Percentiles rank a stretch among this genome's conserved stretches.
Conservation (phyloP, 176 grass and related monocot genomes). For the Rhynchospora tenuis region DNA sequence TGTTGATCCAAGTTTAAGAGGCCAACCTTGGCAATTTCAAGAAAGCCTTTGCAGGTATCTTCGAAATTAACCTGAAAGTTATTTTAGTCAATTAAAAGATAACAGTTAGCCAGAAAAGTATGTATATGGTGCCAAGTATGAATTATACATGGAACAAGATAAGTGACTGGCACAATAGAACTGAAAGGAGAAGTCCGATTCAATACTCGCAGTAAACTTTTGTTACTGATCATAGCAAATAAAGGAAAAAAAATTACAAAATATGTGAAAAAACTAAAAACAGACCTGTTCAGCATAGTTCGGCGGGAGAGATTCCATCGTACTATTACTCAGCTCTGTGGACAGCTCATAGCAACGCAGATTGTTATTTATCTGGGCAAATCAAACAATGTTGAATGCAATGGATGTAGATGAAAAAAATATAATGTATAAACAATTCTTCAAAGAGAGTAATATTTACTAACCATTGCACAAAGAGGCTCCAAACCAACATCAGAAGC, state of each 20-base stretch:
- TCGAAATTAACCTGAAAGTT: slow-evolving; percentile 98
- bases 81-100: background rate
- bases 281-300: slow-evolving; percentile 95
- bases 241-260: slow-evolving; percentile 18
- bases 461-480: slow-evolving; percentile 83
- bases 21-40: slow-evolving; percentile 98
- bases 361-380: slow-evolving; percentile 88
- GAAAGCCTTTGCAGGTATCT: slow-evolving; percentile 99
- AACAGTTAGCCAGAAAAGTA: background rate
- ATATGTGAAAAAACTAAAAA: background rate
- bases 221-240: background rate
- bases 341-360: slow-evolving; percentile 83
- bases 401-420: slow-evolving; percentile 20
- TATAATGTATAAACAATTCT: background rate
- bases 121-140: background rate
- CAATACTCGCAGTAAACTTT: background rate
- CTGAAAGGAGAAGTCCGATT: background rate
- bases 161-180: background rate
- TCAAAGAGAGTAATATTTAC: slow-evolving; percentile 23
- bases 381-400: slow-evolving; percentile 35
- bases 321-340: slow-evolving; percentile 81
- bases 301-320: slow-evolving; percentile 77
- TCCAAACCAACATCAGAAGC: slow-evolving; percentile 90
- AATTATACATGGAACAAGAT: background rate
- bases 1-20: slow-evolving; percentile 23